These are phyloP conservation scores for Paecilomyces formosus DNA, from an alignment of 2,329 filamentous ascomycete genomes.

Conservation along the genomic window DNA sequence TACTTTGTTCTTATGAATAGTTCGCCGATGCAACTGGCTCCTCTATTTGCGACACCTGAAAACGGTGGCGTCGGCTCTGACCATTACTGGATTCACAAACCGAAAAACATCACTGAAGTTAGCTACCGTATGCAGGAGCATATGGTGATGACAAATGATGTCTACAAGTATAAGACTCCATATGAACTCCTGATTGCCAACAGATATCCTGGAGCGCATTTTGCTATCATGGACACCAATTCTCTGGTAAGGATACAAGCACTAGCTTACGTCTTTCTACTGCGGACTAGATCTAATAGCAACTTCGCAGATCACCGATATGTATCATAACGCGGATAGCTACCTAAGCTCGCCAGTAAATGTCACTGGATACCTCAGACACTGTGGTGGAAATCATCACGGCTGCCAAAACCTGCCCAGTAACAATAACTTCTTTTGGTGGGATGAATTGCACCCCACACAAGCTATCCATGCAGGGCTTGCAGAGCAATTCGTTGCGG, in stretches of 20 bases:
- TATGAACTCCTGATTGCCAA: slow-evolving; percentile 36
- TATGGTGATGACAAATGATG: slow-evolving; percentile 43
- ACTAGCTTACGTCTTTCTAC: not conserved
- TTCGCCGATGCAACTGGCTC: slow-evolving; percentile 59
- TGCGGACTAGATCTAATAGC: not conserved
- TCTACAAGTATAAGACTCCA: slow-evolving; percentile 46
- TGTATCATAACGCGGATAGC: slow-evolving; percentile 51
- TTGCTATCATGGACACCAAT: slow-evolving; percentile 64
- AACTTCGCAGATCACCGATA: slow-evolving; percentile 49
- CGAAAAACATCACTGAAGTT: slow-evolving; percentile 42
- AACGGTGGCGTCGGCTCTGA: slow-evolving; percentile 37
- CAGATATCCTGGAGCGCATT: slow-evolving; percentile 47
- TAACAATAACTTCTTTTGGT: slow-evolving; percentile 62
- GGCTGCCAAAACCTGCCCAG: slow-evolving; percentile 37
- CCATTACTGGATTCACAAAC: slow-evolving; percentile 43
- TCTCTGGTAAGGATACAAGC: slow-evolving; percentile 38
- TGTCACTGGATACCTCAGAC: slow-evolving; percentile 50
- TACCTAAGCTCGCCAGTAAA: slow-evolving; percentile 60
- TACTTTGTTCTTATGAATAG: slow-evolving; percentile 67
- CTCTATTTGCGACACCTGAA: slow-evolving; percentile 53
- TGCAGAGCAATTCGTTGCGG: not conserved
- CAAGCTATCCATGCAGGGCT: not conserved
- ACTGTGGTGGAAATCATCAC: slow-evolving; percentile 41
- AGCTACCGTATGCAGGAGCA: slow-evolving; percentile 46
- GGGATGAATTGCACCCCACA: slow-evolving; percentile 59